phyloP scores from a whole-genome alignment of 768 basidiomycete genomes.

The Suillus luteus region DNA sequence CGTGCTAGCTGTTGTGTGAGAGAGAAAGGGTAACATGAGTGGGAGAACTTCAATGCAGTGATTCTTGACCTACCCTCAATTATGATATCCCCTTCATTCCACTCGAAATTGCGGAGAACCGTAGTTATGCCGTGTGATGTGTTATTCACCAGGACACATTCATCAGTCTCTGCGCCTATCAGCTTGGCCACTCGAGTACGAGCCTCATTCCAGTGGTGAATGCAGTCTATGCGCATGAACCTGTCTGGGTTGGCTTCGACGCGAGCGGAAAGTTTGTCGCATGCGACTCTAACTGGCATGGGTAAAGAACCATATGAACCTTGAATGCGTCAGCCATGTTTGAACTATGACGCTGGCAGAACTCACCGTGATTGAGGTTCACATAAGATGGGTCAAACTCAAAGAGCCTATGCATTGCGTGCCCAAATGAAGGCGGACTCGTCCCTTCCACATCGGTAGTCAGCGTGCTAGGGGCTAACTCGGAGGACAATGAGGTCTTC shows the following conservation, averaged over 20 bases:
- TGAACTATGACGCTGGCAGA: neutral
- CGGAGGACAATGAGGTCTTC: neutral
- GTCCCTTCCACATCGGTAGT: conserved; percentile 14
- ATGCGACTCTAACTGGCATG: conserved; percentile 48
- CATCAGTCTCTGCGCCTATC: conserved; percentile 55
- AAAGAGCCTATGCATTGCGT: conserved; percentile 38
- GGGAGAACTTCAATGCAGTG: conserved; percentile 5
- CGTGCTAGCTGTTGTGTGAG: conserved; percentile 44
- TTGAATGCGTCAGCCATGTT: conserved; percentile 22
- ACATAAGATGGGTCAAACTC: conserved; percentile 44
- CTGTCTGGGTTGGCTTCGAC: conserved; percentile 59
- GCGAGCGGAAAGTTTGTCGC: conserved; percentile 41
- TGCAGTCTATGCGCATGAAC: conserved; percentile 47
- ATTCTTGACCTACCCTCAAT: conserved; percentile 50
- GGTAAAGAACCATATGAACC: conserved; percentile 65
- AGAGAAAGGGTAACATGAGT: neutral
- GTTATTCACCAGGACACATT: conserved; percentile 50
- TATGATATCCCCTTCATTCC: conserved; percentile 68
- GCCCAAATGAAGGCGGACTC: conserved; percentile 54
- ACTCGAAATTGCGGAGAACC: conserved; percentile 65
- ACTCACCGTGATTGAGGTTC: conserved; percentile 66
- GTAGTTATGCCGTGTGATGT: conserved; percentile 51
- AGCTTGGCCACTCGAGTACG: conserved; percentile 50
- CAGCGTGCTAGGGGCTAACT: neutral
- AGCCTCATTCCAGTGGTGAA: conserved; percentile 37